Base-by-base conservation (phyloP, 306 rosid species). In the Fagus crenata region DNA sequence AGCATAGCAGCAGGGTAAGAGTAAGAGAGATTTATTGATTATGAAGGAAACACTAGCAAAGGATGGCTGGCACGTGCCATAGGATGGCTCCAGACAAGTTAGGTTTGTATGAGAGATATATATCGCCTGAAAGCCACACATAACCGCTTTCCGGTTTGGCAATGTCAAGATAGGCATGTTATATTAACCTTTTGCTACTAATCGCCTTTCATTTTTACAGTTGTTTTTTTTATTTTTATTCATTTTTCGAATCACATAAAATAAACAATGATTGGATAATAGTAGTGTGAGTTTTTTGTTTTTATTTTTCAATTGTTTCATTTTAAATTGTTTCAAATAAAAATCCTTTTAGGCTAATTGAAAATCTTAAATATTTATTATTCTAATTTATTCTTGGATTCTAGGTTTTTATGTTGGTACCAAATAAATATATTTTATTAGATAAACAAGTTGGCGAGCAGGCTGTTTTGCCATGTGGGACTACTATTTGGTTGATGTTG, bases 111-210 rank as follows among this genome's bases (percentile, higher is more conserved):
- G 72, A 77, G 67, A 78, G 82, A 71, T 46, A 46, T 72, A 77
- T 68, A 70, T 36, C 81, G 77, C 49, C 71, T 78, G 97, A 89
- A 85, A 92, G 82, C 51, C 82, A 85, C 84, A 68, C 72, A 67
- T 85, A 88, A 86, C 89, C 32, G 89, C 86, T 88, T 75, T 69
- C 69, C 73, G 84, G 89, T 77, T 83, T 84, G 90, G 82, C 88
- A 77, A 67, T 85, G 87, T 82, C 82, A 81, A 87, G 70, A 58
- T 75, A 72, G 32, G 70, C 84, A 85, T 84, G 79, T 83, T 85
- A 81, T 76, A 71, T 77, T 81, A 75, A 84, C 89, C 75, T 80
- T 85, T 85, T 83, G 33, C 84, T 77, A 72, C 61, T 55, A 12
- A 14, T 79, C 56, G 67, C 81, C 83, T 75, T 78, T 75, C 53